Conservation (phyloP, 768 basidiomycete species). For the Amanita thiersii region DNA sequence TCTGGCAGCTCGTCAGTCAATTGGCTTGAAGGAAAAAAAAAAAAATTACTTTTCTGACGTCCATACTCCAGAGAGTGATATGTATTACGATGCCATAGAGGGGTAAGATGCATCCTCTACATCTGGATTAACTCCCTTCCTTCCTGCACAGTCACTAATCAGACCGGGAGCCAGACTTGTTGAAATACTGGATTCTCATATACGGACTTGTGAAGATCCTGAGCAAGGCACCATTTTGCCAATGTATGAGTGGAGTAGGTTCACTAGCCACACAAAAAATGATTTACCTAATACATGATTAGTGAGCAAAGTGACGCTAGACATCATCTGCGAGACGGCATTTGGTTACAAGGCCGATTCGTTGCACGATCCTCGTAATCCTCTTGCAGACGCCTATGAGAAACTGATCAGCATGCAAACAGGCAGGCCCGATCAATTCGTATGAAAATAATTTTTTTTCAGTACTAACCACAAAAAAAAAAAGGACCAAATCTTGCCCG, state of each 20-base stretch:
- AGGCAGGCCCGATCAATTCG: constrained; percentile 11
- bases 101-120: constrained; percentile 19
- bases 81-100: constrained; percentile 41
- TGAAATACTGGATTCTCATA: constrained; percentile 24
- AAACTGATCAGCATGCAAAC: constrained; percentile 31
- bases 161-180: constrained; percentile 23
- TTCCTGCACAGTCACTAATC: no score
- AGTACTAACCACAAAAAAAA: no score
- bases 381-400: constrained; percentile 40
- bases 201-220: constrained; percentile 16
- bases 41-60: background rate
- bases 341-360: constrained; percentile 41
- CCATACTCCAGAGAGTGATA: constrained; percentile 31
- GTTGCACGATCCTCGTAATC: constrained; percentile 36
- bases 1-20: constrained; percentile 10
- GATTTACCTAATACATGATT: background rate
- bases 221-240: constrained; percentile 19
- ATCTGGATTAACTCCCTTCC: background rate
- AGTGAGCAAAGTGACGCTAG: constrained; percentile 47
- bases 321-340: constrained; percentile 43
- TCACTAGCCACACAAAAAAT: background rate
- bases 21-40: background rate
- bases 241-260: constrained; percentile 39
- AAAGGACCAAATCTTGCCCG: constrained; percentile 24
- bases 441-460: background rate